Evolutionary conservation across 164 flowering plant genomes (phyloP).

Genomic region (Taxillus chinensis): DNA sequence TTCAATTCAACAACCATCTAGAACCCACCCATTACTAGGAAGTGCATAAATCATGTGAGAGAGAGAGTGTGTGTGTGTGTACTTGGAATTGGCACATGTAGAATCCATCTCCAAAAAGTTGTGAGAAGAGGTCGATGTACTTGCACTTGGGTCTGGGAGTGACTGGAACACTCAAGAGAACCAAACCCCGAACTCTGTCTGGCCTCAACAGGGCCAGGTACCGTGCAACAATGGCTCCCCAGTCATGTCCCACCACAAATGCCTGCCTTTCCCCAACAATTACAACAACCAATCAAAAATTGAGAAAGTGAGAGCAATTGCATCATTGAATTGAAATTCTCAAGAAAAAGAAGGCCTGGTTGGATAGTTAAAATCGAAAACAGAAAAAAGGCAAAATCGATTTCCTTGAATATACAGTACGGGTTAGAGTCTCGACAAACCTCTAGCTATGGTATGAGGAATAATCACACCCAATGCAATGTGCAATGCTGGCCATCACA

Average conservation of each 20-base stretch:
- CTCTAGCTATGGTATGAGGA: too few relatives aligned
- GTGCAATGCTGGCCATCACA: too few relatives aligned
- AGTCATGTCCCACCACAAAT: constrained; percentile 50
- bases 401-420: too few relatives aligned
- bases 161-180: constrained; percentile 27
- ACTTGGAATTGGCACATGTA: constrained; percentile 46
- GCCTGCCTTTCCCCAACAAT: constrained; percentile 15
- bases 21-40: too few relatives aligned
- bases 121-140: constrained; percentile 9
- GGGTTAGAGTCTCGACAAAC: too few relatives aligned
- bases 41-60: not conserved
- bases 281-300: too few relatives aligned
- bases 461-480: too few relatives aligned
- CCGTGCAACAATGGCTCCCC: constrained; percentile 47
- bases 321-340: too few relatives aligned
- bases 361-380: too few relatives aligned
- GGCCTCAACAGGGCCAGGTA: constrained; percentile 39
- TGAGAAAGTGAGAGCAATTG: too few relatives aligned
- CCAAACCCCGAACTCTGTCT: constrained; percentile 37
- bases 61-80: not conserved
- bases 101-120: constrained; percentile 30
- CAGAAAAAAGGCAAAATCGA: too few relatives aligned
- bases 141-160: constrained; percentile 11
- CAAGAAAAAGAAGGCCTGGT: too few relatives aligned
- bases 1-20: not conserved